phyloP scores from a whole-genome alignment of 1,284 basidiomycete species.

The Cryptococcus hybrid region DNA sequence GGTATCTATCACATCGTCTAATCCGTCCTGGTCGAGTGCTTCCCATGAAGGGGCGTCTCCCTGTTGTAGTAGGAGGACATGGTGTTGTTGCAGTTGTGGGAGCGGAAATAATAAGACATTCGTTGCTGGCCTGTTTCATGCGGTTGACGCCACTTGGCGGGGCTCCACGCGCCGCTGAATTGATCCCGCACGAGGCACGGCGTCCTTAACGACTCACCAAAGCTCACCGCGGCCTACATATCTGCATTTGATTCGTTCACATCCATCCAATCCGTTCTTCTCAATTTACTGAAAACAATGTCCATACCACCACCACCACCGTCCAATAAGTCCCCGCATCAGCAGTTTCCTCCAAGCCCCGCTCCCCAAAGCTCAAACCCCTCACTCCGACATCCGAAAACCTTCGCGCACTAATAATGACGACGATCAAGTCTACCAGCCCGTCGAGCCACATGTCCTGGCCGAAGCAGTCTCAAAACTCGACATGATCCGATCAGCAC shows the following conservation, averaged over 20 bases:
- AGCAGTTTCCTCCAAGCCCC: constrained; percentile 1
- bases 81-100: not conserved
- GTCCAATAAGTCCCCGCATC: constrained; percentile 9
- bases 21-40: constrained; percentile 28
- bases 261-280: not conserved
- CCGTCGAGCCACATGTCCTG: constrained; percentile 33
- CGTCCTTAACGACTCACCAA: too few species aligned
- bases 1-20: constrained; percentile 39
- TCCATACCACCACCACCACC: constrained; percentile 25
- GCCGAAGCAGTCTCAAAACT: constrained; percentile 47
- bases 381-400: constrained; percentile 17
- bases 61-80: constrained; percentile 44
- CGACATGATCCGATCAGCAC: constrained; percentile 34
- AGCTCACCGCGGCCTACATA: too few species aligned
- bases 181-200: too few species aligned
- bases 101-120: too few species aligned
- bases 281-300: constrained; percentile 16
- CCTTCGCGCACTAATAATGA: not conserved
- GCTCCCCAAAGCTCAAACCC: constrained; percentile 13
- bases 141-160: too few species aligned
- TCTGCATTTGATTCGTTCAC: too few species aligned
- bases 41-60: constrained; percentile 42
- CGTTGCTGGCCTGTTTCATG: too few species aligned
- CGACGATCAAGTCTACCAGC: not conserved
- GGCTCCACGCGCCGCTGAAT: too few species aligned